Conservation (phyloP, 1,139 yeast genomes). For the Arxiozyma bovina region DNA sequence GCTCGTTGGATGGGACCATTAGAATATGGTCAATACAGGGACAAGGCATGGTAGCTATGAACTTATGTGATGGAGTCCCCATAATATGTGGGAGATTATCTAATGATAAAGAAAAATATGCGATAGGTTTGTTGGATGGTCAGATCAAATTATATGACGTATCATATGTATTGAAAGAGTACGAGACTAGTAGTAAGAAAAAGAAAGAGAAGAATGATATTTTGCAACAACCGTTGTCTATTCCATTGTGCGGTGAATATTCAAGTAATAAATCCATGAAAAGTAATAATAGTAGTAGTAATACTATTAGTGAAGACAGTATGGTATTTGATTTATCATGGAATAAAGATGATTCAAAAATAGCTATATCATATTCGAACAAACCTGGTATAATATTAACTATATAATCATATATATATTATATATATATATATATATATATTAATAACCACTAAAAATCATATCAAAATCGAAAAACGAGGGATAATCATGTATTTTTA, state of each 20-base stretch:
- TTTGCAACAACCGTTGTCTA: background rate
- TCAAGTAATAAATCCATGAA: background rate
- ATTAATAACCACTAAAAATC: background rate
- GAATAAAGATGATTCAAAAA: constrained; percentile 5
- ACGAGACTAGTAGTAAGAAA: background rate
- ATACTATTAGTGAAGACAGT: constrained; percentile 4
- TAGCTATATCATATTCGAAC: constrained; percentile 2
- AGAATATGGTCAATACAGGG: constrained; percentile 56
- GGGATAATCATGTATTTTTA: constrained; percentile 45
- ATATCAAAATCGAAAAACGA: constrained; percentile 13
- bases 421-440: background rate
- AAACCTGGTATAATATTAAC: constrained; percentile 6
- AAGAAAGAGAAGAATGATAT: background rate
- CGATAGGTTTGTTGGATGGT: constrained; percentile 36
- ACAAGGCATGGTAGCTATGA: constrained; percentile 36
- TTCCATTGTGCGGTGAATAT: background rate
- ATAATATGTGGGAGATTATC: constrained; percentile 10
- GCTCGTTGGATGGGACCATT: constrained; percentile 64
- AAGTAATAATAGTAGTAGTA: background rate
- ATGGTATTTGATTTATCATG: constrained; percentile 8
- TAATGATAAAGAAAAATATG: constrained; percentile 22
- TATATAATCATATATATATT: constrained; percentile 7
- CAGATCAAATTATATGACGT: constrained; percentile 27
- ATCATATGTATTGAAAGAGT: constrained; percentile 6
- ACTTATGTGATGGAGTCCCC: constrained; percentile 42